phyloP scores from a whole-genome alignment of 2,329 filamentous ascomycete genomes.

The Calonectria ilicicola region DNA sequence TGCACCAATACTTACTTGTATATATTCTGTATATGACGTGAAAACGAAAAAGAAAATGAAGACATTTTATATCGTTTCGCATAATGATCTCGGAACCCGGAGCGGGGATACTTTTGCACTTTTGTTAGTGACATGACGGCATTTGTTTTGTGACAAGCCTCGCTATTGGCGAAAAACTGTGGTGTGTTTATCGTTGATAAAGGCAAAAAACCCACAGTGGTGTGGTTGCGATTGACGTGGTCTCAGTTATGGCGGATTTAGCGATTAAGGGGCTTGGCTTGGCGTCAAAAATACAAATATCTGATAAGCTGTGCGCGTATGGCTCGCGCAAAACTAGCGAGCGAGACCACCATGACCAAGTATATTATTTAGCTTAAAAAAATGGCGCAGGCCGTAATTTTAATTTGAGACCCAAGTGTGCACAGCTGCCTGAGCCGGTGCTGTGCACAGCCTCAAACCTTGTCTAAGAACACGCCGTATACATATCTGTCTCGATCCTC shows the following conservation, averaged over 20 bases:
- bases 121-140: not conserved
- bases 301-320: not conserved
- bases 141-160: not conserved
- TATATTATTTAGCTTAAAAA: not conserved
- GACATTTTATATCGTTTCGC: not conserved
- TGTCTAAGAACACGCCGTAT: not conserved
- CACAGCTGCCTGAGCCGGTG: not conserved
- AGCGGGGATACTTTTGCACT: too few relatives aligned
- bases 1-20: not conserved
- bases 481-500: not conserved
- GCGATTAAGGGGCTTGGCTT: not conserved
- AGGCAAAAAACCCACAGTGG: not conserved
- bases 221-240: not conserved
- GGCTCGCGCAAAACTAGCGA: not conserved
- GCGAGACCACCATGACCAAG: not conserved
- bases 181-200: not conserved
- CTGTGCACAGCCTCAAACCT: not conserved
- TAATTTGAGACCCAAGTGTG: slow-evolving; percentile 1
- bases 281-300: not conserved
- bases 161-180: not conserved
- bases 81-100: not conserved
- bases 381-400: not conserved
- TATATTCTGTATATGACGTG: not conserved
- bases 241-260: not conserved
- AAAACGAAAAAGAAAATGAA: not conserved